Evolutionary conservation across 192 early-diverging fungal genomes (phyloP), one percentile per base, ranked within the genome.

Genomic region (Irineochytrium annulatum): DNA sequence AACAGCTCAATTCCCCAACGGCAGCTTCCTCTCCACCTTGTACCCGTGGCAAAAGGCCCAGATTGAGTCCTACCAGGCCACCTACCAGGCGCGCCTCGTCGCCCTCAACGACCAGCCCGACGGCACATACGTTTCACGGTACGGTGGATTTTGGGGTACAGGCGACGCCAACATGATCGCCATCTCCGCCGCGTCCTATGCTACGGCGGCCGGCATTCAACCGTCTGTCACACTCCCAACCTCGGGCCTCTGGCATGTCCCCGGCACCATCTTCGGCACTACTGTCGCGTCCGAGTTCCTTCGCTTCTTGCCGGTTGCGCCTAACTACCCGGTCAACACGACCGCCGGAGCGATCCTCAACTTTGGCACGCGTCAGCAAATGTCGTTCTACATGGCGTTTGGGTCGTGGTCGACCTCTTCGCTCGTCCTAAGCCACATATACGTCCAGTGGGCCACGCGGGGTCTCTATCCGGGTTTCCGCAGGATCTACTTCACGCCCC

Each of bases 381-480:
- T 77, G 75, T 43, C 70, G 16, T 77, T 77, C 70, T 77, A 52
- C 71, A 59, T 77, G 22, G 22, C 70, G 13, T 76, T 77, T 34
- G 69, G 75, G 14, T 65, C 44, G 20, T 76, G 74, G 74, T 76
- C 74, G 14, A 16, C 44, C 29, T 72, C 69, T 17, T 44, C 32
- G 20, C 29, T 70, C 29, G 37, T 68, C 3, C 32, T 77, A 34
- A 20, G 39, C 34, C 75, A 76, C 41, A 52, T 79, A 17, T 76
- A 72, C 70, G 30, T 79, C 14, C 49, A 69, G 26, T 76, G 74
- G 74, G 74, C 66, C 17, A 76, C 75, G 20, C 75, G 56, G 4
- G 72, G 72, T 24, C 17, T 75, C 39, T 76, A 78, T 66, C 29
- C 48, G 14, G 74, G 74, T 26, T 65, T 74, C 68, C 73, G 73